A percentile compares a stretch with the other conserved stretches of the same genome.
phyloP scores from a whole-genome alignment of 352 stramenopile species.

The Globisporangium nunn region DNA sequence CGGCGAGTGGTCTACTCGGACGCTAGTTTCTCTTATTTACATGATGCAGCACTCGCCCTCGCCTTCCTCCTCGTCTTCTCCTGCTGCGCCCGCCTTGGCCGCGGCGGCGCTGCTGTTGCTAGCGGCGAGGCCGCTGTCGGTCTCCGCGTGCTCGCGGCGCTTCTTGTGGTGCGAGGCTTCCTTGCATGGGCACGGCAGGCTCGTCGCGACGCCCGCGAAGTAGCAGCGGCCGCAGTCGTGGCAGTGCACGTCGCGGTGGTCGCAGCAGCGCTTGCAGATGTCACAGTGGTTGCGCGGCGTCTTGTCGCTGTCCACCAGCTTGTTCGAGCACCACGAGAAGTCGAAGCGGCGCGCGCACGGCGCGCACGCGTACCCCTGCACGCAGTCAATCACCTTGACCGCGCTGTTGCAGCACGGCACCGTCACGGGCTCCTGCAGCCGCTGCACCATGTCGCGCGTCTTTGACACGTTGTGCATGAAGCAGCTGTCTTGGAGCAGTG shows the following conservation, averaged over 20 bases:
- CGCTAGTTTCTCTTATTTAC: constrained; percentile 24
- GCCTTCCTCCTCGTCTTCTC: constrained; percentile 45
- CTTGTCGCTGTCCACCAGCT: constrained; percentile 63
- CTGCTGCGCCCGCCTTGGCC: constrained; percentile 15
- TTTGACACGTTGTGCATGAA: constrained; percentile 88
- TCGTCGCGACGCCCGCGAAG: constrained; percentile 75
- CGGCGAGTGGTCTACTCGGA: too few species aligned
- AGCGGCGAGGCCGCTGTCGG: not conserved
- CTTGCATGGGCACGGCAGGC: constrained; percentile 73
- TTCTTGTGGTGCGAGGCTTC: constrained; percentile 54
- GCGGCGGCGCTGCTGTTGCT: constrained; percentile 5
- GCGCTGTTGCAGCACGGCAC: constrained; percentile 52
- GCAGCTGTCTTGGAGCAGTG: constrained; percentile 63
- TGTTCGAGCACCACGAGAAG: constrained; percentile 83
- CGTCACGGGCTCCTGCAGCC: constrained; percentile 55
- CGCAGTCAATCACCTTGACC: constrained; percentile 69
- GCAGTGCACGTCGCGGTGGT: constrained; percentile 84
- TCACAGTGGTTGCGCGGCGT: constrained; percentile 77
- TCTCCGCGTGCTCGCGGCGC: constrained; percentile 23
- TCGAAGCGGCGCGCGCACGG: constrained; percentile 47
- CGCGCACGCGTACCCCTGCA: constrained; percentile 59
- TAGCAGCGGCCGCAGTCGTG: constrained; percentile 78
- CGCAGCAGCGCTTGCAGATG: constrained; percentile 83
- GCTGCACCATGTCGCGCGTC: constrained; percentile 75
- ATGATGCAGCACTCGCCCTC: constrained; percentile 82